phyloP scores from a whole-genome alignment of 768 basidiomycete species.

The Psilocybe sp. region DNA sequence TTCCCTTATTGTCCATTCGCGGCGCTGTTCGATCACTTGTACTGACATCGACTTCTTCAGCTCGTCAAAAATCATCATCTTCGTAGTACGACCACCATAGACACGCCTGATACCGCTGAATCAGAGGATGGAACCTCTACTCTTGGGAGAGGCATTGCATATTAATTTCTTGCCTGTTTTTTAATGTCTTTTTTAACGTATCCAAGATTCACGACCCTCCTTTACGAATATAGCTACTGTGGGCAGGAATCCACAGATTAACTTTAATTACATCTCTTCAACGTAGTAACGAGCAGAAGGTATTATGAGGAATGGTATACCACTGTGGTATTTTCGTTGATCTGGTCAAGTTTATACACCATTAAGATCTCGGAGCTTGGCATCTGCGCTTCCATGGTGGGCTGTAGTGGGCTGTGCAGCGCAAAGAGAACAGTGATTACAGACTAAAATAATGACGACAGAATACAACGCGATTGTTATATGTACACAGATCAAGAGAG shows the following conservation, averaged over 20 bases:
- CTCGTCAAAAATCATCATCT: constrained; percentile 21
- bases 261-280: no score
- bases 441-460: no score
- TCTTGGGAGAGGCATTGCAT: background rate
- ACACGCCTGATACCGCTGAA: constrained; percentile 13
- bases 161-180: background rate
- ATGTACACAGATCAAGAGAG: constrained; percentile 7
- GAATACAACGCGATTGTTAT: background rate
- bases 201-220: background rate
- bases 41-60: constrained; percentile 9
- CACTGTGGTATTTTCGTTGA: no score
- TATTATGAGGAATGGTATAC: no score
- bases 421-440: no score
- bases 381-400: no score
- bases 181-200: background rate
- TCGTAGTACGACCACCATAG: constrained; percentile 29
- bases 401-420: no score
- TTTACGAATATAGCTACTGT: background rate
- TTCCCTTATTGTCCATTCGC: background rate
- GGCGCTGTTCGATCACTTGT: background rate
- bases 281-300: no score
- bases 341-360: no score
- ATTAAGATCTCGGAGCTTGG: no score
- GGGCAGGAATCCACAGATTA: no score
- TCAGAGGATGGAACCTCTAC: constrained; percentile 3